phyloP scores from a whole-genome alignment of 768 basidiomycete species.

The Mycena rosella region DNA sequence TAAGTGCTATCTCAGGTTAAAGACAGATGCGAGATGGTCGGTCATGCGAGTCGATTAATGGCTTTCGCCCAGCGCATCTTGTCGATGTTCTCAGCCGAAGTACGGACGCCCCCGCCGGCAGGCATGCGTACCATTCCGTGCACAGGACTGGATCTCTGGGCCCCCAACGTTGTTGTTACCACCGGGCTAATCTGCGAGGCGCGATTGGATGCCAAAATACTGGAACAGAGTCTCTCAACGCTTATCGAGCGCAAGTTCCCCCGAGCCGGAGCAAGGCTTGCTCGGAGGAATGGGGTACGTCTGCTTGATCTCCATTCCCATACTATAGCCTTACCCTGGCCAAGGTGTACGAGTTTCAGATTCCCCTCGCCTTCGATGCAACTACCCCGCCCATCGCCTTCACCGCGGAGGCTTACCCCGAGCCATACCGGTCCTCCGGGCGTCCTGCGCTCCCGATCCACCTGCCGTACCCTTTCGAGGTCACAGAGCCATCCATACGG shows the following conservation, averaged over 20 bases:
- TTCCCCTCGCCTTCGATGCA: background rate
- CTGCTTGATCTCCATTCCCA: background rate
- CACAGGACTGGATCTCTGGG: background rate
- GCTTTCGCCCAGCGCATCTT: background rate
- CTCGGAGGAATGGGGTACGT: background rate
- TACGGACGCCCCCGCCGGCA: background rate
- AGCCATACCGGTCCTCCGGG: background rate
- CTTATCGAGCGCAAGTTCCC: background rate
- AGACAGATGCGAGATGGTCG: too few species aligned
- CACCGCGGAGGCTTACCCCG: background rate
- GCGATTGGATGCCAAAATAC: background rate
- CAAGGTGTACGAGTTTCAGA: slow-evolving; percentile 2
- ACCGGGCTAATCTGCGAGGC: background rate
- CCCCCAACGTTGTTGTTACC: background rate
- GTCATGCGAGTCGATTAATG: too few species aligned
- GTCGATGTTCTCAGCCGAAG: background rate
- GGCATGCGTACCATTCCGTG: background rate
- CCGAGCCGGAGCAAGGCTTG: background rate
- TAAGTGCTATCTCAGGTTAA: too few species aligned
- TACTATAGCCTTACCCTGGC: background rate
- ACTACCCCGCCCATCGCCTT: background rate
- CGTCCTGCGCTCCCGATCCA: background rate
- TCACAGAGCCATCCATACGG: background rate
- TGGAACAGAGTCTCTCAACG: background rate
- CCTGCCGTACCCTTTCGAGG: background rate